phyloP scores from a whole-genome alignment of 352 stramenopile species.

The Globisporangium parvum region DNA sequence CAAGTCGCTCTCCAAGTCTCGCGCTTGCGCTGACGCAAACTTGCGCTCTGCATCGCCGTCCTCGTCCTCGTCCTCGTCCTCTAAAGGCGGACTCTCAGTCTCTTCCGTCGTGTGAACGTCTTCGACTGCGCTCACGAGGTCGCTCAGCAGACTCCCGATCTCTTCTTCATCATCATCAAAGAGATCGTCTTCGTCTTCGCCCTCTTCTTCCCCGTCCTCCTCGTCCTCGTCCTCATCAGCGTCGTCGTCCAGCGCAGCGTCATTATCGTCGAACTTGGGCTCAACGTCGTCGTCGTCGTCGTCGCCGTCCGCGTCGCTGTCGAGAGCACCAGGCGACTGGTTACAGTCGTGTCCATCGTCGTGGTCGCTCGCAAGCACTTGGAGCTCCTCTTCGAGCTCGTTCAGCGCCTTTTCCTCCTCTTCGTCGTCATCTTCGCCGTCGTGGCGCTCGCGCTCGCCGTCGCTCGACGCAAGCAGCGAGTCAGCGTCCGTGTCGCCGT shows the following conservation, averaged over 20 bases:
- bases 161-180: slow-evolving; percentile 15
- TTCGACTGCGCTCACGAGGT: slow-evolving; percentile 14
- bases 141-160: slow-evolving; percentile 22
- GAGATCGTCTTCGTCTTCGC: slow-evolving; percentile 9
- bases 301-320: neutral
- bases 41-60: slow-evolving; percentile 4
- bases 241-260: slow-evolving; percentile 11
- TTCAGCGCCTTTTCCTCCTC: slow-evolving; percentile 8
- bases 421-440: slow-evolving; percentile 15
- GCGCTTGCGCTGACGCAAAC: neutral
- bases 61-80: slow-evolving; percentile 5
- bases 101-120: neutral
- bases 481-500: slow-evolving; percentile 10
- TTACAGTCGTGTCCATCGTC: neutral
- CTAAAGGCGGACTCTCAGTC: slow-evolving; percentile 12
- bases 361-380: neutral
- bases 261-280: neutral
- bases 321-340: neutral
- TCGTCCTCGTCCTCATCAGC: slow-evolving; percentile 10
- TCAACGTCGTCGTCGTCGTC: slow-evolving; percentile 11
- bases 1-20: neutral
- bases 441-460: slow-evolving; percentile 5
- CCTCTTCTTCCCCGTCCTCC: slow-evolving; percentile 8
- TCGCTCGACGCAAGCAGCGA: slow-evolving; percentile 6
- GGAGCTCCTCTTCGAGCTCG: slow-evolving; percentile 10